Evolutionary conservation across 1,284 basidiomycete genomes (phyloP), one percentile per base, ranked within the genome.

Genomic region (Trametes hirsuta): DNA sequence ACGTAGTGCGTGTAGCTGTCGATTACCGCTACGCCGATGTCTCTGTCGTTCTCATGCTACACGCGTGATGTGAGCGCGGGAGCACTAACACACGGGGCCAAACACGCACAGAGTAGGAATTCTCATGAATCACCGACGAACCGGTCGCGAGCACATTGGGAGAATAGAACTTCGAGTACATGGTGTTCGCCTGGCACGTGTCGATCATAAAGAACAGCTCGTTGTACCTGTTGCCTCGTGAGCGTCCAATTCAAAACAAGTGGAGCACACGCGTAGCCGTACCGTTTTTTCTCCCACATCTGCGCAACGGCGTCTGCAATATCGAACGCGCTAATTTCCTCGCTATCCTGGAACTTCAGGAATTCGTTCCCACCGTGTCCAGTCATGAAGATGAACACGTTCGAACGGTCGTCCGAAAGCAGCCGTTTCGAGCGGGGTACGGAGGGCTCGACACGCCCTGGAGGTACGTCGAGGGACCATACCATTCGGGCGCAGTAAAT

Each of bases 321-420:
- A 72, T 99, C 97, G 60, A 94, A 94, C 0, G 97, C 95, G 54
- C 91, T 94, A 66, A 99, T 94, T 73, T 99, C 97, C 74, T 99
- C 97, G 72, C 94, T 94, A 74, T 99, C 97, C 73, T 99, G 97
- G 74, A 99, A 99, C 76, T 99, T 99, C 68, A 99, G 84, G 73
- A 99, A 99, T 75, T 98, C 97, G 69, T 97, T 93, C 0, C 97
- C 97, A 4, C 97, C 97, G 69, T 99, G 97, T 0, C 97, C 97
- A 0, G 97, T 97, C 92, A 99, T 93, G 76, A 97, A 99, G 24
- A 99, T 86, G 72, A 99, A 97, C 58, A 99, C 84, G 71, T 99
- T 99, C 6, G 93, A 95, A n/a, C 88, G 81, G 55, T 94, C 89
- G 68, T 99, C 95, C 0, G 91, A 91, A 30, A 98, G 81, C 1